Evolutionary conservation across 2,329 filamentous ascomycete species (phyloP).

Genomic region (Fusarium sp.): DNA sequence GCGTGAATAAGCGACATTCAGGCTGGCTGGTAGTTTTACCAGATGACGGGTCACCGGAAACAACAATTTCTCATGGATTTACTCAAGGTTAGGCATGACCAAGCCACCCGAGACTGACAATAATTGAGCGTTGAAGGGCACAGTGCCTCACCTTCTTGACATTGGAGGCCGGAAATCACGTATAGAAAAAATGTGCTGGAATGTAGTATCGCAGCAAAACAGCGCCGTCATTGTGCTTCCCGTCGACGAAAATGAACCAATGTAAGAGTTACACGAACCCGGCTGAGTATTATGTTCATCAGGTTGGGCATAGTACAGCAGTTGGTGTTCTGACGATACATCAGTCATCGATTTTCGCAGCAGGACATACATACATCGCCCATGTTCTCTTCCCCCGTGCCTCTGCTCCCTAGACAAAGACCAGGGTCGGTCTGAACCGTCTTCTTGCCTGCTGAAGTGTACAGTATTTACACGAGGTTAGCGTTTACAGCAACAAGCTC

Average conservation of each 20-base stretch:
- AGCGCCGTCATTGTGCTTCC: conserved; percentile 35
- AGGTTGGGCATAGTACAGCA: not conserved
- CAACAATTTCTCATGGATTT: conserved; percentile 32
- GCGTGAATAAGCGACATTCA: conserved; percentile 45
- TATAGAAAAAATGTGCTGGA: conserved; percentile 25
- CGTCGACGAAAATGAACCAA: conserved; percentile 33
- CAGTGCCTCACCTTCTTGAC: conserved; percentile 2
- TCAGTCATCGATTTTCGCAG: not conserved
- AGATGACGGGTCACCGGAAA: conserved; percentile 44
- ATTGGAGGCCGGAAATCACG: conserved; percentile 23
- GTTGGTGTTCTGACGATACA: not conserved
- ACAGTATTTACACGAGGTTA: not conserved
- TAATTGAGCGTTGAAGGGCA: conserved; percentile 21
- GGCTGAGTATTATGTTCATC: not conserved
- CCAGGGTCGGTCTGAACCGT: not conserved
- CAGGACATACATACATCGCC: not conserved
- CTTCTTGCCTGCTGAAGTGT: not conserved
- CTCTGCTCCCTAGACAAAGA: not conserved
- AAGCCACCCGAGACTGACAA: conserved; percentile 40
- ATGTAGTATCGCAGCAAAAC: conserved; percentile 18
- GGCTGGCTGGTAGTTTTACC: conserved; percentile 34
- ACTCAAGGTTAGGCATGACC: conserved; percentile 25
- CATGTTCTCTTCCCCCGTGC: not conserved
- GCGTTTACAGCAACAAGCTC: not conserved
- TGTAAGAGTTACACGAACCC: conserved; percentile 30